Evolutionary conservation across 495 filamentous ascomycete species (phyloP).

Genomic region (Delitschia confertaspora): DNA sequence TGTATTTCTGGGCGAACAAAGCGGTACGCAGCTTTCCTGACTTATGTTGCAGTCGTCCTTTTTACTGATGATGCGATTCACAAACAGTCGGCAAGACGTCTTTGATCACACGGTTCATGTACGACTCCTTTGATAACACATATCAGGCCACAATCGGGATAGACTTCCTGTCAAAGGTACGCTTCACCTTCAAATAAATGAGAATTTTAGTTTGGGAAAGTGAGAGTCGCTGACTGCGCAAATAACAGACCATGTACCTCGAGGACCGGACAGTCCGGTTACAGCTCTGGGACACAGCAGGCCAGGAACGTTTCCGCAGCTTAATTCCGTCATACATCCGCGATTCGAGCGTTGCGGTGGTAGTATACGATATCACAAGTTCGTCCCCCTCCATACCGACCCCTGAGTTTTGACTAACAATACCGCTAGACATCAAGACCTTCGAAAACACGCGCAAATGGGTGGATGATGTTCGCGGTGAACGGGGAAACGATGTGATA

Average conservation of each 20-base stretch:
- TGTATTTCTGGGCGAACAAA: conserved; percentile 96
- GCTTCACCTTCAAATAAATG: too few relatives aligned
- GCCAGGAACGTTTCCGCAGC: conserved; percentile 93
- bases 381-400: conserved; percentile 17
- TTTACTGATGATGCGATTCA: conserved; percentile 22
- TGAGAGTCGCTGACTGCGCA: background rate
- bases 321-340: conserved; percentile 97
- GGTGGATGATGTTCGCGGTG: conserved; percentile 96
- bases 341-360: conserved; percentile 91
- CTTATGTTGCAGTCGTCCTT: background rate
- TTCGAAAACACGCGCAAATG: conserved; percentile 98
- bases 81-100: conserved; percentile 89
- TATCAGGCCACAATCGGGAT: conserved; percentile 99
- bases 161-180: conserved; percentile 95
- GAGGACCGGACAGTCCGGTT: conserved; percentile 96
- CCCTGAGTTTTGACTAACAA: background rate
- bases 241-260: conserved; percentile 86
- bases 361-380: conserved; percentile 98
- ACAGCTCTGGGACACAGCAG: conserved; percentile 97
- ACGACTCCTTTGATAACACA: conserved; percentile 99
- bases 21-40: conserved; percentile 54
- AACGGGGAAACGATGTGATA: conserved; percentile 95
- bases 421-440: conserved; percentile 61
- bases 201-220: background rate
- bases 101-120: conserved; percentile 98